Base-by-base conservation (phyloP, 2,329 filamentous ascomycete species). In the Onygena corvina region DNA sequence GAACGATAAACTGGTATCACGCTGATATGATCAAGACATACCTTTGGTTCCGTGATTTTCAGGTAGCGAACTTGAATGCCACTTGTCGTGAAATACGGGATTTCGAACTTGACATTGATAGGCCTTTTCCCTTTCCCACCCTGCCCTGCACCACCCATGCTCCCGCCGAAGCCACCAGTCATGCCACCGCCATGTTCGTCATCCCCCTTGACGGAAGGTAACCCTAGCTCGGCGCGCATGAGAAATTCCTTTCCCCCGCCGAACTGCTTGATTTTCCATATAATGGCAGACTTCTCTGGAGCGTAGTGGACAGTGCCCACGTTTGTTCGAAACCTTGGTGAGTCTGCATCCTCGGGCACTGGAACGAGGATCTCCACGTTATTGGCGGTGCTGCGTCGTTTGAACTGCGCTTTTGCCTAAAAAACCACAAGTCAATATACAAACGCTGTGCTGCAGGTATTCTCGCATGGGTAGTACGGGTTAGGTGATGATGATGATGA, bases 181-280 rank as follows among this genome's bases (percentile, higher is more conserved):
- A 96, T 96, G 56, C 90, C 90, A 54, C 90, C 90, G 34, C 90
- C 90, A 60, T 86, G 85, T 68, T 96, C 90, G 61, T 96, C 90
- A 58, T 96, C 90, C 46, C 90, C 90, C 56, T 92, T 83, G 16
- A 98, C 92, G 51, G 86, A 94, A 0, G 92, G 92, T 36, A 98
- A 73, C 46, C 92, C 92, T 9, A 98, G 76, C 71, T 98, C 92
- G 14, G 92, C 92, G 50, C 92, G 84, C 92, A 98, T 98, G 59
- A 98, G 75, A 61, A 98, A 98, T 64, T 98, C 92, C 70, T 98
- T 98, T 59, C 83, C 81, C n/a, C 92, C 92, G 38, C 92, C 92
- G 67, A 98, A 98, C 62, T 98, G 92, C 75, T 98, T 98, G 67
- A 98, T 98, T 75, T 98, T 98, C 92, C 92, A 98, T 46, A 98